Conservation (phyloP, 2,329 filamentous ascomycete species). For the Pseudocercospora cruenta region DNA sequence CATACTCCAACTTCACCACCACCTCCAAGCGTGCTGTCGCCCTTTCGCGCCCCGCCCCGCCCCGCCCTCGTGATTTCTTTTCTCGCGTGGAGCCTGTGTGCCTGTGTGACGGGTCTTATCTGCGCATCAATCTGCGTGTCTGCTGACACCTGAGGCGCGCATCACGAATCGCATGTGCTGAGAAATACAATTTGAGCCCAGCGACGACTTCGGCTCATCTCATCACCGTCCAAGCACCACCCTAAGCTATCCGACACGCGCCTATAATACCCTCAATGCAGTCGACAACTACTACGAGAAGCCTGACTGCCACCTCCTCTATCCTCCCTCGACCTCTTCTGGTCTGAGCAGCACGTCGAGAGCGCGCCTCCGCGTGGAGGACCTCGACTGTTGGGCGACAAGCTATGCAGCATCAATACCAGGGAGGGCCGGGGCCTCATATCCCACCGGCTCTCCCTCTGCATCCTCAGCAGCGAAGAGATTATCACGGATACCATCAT, state of each 20-base stretch:
- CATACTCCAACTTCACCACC: too few species aligned
- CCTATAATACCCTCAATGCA: background rate
- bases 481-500: constrained; percentile 41
- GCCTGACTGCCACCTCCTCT: background rate
- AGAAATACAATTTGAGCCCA: background rate
- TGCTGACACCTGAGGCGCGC: background rate
- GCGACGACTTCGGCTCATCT: background rate
- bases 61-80: background rate
- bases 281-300: background rate
- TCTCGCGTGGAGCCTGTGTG: background rate
- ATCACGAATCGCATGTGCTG: background rate
- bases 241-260: background rate
- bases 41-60: too few species aligned
- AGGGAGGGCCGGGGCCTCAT: constrained; percentile 20
- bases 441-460: constrained; percentile 23
- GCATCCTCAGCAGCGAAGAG: constrained; percentile 34
- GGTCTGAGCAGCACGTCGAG: background rate
- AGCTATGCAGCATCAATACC: constrained; percentile 18
- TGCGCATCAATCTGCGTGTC: background rate
- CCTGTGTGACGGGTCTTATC: background rate
- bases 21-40: too few species aligned
- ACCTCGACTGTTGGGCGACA: background rate
- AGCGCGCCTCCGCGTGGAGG: background rate
- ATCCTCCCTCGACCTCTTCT: background rate
- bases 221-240: background rate